phyloP scores from a whole-genome alignment of 441 rosid species.

The Erodium moschatum region DNA sequence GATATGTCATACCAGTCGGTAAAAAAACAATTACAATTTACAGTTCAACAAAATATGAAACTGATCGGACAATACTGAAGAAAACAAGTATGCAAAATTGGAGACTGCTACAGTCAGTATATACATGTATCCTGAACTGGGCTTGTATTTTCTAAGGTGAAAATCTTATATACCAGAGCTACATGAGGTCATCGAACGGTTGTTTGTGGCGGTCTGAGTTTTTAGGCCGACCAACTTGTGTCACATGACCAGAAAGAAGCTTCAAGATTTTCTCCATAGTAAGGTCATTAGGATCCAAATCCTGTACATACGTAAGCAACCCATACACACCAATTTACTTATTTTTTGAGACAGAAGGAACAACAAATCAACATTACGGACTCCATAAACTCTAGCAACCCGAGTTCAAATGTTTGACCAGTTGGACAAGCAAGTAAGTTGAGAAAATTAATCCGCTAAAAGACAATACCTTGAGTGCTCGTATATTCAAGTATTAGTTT shows the following conservation, averaged over 20 bases:
- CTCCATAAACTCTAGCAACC: too few species aligned
- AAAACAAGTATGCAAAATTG: background rate
- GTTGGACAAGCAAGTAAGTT: too few species aligned
- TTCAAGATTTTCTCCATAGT: conserved; percentile 4
- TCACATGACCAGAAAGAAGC: background rate
- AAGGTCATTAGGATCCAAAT: background rate
- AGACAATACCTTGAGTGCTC: background rate
- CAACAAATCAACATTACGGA: too few species aligned
- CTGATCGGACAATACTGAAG: background rate
- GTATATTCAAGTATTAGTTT: background rate
- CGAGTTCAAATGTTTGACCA: too few species aligned
- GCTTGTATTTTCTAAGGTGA: background rate
- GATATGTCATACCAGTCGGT: too few species aligned
- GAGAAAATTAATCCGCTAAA: background rate
- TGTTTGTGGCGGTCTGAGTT: background rate
- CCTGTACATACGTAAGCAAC: background rate
- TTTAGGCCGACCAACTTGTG: background rate
- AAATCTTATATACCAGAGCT: background rate
- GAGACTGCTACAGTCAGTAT: background rate
- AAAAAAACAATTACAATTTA: too few species aligned
- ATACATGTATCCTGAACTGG: conserved; percentile 2
- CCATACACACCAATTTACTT: background rate
- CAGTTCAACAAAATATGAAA: background rate
- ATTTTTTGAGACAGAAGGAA: too few species aligned
- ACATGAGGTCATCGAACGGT: background rate